Evolutionary conservation across 2,329 filamentous ascomycete genomes (phyloP).

Genomic region (Cladosporium cucumerinum): DNA sequence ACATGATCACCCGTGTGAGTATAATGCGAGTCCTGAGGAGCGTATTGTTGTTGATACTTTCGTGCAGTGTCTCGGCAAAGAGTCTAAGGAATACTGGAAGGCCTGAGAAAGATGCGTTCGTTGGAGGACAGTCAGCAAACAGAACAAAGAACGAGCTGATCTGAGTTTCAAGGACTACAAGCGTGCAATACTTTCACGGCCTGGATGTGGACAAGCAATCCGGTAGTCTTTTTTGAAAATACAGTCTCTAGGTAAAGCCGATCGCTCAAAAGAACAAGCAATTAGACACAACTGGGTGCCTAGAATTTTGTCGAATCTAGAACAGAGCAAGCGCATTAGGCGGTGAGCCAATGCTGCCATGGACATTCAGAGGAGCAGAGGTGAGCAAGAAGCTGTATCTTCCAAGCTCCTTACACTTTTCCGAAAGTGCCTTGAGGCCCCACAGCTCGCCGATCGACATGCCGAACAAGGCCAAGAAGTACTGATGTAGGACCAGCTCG

Average conservation of each 20-base stretch:
- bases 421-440: slow-evolving; percentile 41
- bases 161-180: not conserved
- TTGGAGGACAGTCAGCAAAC: not conserved
- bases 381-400: slow-evolving; percentile 46
- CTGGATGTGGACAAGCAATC: not conserved
- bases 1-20: not conserved
- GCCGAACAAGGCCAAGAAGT: slow-evolving; percentile 41
- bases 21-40: not conserved
- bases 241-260: not conserved
- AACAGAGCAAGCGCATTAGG: slow-evolving; percentile 36
- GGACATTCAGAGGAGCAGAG: slow-evolving; percentile 43
- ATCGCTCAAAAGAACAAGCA: not conserved
- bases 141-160: not conserved
- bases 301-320: slow-evolving; percentile 9
- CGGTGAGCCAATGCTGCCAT: slow-evolving; percentile 35
- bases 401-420: slow-evolving; percentile 37
- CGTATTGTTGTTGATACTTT: not conserved
- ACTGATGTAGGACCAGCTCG: slow-evolving; percentile 38
- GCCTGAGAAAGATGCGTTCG: not conserved
- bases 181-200: not conserved
- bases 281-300: not conserved
- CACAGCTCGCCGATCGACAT: slow-evolving; percentile 47
- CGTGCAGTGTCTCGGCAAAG: not conserved
- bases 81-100: not conserved
- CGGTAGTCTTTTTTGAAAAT: not conserved